phyloP scores from a whole-genome alignment of 73 alveolate species.

The Halteria grandinella region DNA sequence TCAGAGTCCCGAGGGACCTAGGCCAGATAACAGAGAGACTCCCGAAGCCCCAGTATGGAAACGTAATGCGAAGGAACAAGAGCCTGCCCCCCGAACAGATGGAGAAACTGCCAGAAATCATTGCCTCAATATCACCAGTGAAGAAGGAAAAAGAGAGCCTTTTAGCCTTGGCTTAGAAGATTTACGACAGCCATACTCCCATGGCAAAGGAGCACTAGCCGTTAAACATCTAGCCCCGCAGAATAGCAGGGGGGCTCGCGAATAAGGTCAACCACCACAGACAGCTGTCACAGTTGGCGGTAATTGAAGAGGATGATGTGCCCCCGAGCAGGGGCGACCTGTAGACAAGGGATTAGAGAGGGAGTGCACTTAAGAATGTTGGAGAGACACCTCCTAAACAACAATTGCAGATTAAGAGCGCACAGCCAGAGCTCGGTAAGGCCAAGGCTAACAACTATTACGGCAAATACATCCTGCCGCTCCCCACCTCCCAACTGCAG shows the following conservation, averaged over 20 bases:
- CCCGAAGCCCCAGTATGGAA: constrained; percentile 71
- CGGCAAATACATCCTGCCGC: neutral
- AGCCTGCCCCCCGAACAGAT: constrained; percentile 40
- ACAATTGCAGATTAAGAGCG: constrained; percentile 28
- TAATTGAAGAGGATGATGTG: constrained; percentile 28
- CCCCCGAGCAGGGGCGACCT: constrained; percentile 33
- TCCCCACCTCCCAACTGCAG: neutral
- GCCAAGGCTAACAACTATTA: constrained; percentile 3
- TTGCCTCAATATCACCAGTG: neutral
- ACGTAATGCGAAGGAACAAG: constrained; percentile 26
- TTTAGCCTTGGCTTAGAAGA: constrained; percentile 10
- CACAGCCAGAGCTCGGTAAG: constrained; percentile 19
- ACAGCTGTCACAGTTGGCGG: constrained; percentile 9
- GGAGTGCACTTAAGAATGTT: constrained; percentile 1
- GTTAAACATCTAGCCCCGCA: too few species aligned
- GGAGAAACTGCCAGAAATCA: neutral
- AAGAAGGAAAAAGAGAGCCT: constrained; percentile 12
- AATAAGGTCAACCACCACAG: constrained; percentile 1
- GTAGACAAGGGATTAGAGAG: too few species aligned
- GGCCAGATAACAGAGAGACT: constrained; percentile 63
- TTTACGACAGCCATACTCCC: too few species aligned
- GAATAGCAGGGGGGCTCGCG: constrained; percentile 28
- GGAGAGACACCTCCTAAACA: neutral
- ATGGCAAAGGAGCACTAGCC: too few species aligned
- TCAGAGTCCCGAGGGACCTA: constrained; percentile 64